These are phyloP conservation scores for Apocynum venetum DNA, from an alignment of 257 asterid species.

Conservation along the genomic window DNA sequence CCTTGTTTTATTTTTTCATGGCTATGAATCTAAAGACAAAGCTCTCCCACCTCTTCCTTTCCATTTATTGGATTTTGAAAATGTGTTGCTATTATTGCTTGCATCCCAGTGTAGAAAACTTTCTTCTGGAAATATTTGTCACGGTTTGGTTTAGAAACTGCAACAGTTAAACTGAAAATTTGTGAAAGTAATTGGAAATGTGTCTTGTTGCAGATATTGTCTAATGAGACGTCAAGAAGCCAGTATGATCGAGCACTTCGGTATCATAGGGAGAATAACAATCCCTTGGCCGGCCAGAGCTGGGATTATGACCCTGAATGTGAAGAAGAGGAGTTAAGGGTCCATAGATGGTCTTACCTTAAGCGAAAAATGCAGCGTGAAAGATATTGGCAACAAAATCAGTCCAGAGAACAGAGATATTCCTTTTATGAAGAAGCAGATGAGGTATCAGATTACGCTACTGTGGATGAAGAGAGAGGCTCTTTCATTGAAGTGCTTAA, in stretches of 20 bases:
- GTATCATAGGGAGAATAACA: constrained; percentile 32
- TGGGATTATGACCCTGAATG: constrained; percentile 43
- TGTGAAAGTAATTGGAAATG: background rate
- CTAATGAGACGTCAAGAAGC: constrained; percentile 53
- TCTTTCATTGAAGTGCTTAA: constrained; percentile 63
- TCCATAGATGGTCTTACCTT: constrained; percentile 63
- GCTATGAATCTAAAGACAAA: background rate
- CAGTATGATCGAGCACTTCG: constrained; percentile 60
- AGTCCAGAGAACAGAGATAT: constrained; percentile 26
- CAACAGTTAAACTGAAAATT: background rate
- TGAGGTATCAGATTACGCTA: constrained; percentile 32
- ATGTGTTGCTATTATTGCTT: background rate
- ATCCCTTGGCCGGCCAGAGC: constrained; percentile 31
- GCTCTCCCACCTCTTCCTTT: background rate
- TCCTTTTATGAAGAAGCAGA: constrained; percentile 38
- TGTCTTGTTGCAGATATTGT: constrained; percentile 47
- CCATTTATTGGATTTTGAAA: background rate
- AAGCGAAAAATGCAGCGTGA: constrained; percentile 53
- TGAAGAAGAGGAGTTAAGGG: constrained; percentile 42
- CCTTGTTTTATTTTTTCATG: background rate
- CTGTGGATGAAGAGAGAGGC: constrained; percentile 42
- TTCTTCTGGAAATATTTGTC: background rate
- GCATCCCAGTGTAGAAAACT: background rate
- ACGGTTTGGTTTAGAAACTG: background rate
- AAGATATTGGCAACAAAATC: constrained; percentile 40